Evolutionary conservation across 805 yeast species (phyloP), one percentile per base, ranked within the genome.

Genomic region (Saturnispora silvae): DNA sequence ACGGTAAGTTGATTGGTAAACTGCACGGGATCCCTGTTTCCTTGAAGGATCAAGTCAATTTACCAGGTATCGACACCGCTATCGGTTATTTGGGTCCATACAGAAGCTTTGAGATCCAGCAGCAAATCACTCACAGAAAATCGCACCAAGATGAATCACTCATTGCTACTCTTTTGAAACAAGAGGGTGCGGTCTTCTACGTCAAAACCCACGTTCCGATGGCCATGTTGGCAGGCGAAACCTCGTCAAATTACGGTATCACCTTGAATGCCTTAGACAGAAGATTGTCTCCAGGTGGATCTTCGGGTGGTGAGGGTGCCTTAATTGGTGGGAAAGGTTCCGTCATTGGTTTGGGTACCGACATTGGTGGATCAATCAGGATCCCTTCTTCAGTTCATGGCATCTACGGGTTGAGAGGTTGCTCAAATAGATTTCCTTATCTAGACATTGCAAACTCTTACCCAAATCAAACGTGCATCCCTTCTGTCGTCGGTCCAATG

Each of bases 1-100:
- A 57, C 13, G 66, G 66, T 1, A 49, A 56, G 35, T 44, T 63
- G 1, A 46, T 59, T 15, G 72, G 70, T 22, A 67, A 64, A 13
- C 54, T 65, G 34, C 72, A 64, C 42, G 72, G 71, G 4, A 48
- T 66, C 35, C 73, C 72, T 1, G 48, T 67, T 15, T 66, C 71
- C 0, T 50, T 67, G 29, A 67, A 68, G 45, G 72, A 68, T 46
- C 71, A 66, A 45, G 53, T 63, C 45, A 52, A 58, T 40, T 52
- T 59, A 42, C 57, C 53, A 40, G 66, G 63, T 17, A 52, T 54
- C 28, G 57, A 61, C 39, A 59, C 70, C 5, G 61, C 65, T 22
- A 58, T 60, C 20, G 64, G 67, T 3, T 64, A 61, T 40, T 63
- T 36, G 44, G 64, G 50, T 45, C 45, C 45, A 4, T 35, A 40